phyloP scores from a whole-genome alignment of 2,329 filamentous ascomycete species.

The Raffaelea arxii region DNA sequence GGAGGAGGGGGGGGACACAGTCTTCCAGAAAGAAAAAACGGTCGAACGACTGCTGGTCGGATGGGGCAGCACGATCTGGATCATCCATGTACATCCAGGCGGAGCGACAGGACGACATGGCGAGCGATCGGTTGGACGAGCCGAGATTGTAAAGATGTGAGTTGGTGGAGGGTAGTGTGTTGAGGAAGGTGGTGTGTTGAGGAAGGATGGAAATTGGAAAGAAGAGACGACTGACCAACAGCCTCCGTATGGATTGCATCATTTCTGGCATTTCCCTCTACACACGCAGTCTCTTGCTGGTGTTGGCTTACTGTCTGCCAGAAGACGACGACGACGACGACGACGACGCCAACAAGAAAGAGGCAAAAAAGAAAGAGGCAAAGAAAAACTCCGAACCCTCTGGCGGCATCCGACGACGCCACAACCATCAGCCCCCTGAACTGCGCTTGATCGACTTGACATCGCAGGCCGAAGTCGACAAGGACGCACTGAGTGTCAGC shows the following conservation, averaged over 20 bases:
- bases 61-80: conserved; percentile 95
- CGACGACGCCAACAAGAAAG: conserved; percentile 25
- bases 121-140: conserved; percentile 65
- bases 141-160: conserved; percentile 88
- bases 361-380: conserved; percentile 36
- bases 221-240: too few species aligned
- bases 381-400: conserved; percentile 48
- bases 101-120: conserved; percentile 57
- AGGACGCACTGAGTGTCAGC: conserved; percentile 76
- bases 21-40: conserved; percentile 34
- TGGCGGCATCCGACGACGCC: conserved; percentile 58
- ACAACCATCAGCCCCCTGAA: conserved; percentile 78
- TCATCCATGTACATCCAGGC: conserved; percentile 80
- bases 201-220: too few species aligned
- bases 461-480: conserved; percentile 78
- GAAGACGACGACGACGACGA: conserved; percentile 49
- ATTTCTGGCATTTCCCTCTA: conserved; percentile 96
- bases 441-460: conserved; percentile 82
- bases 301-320: conserved; percentile 80
- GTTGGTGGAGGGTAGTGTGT: conserved; percentile 24
- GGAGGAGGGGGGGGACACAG: conserved; percentile 59
- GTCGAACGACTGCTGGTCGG: conserved; percentile 81
- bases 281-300: conserved; percentile 80
- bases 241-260: conserved; percentile 91
- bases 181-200: not conserved